Conservation (phyloP, 257 asterid species). For the Gentiana straminea region DNA sequence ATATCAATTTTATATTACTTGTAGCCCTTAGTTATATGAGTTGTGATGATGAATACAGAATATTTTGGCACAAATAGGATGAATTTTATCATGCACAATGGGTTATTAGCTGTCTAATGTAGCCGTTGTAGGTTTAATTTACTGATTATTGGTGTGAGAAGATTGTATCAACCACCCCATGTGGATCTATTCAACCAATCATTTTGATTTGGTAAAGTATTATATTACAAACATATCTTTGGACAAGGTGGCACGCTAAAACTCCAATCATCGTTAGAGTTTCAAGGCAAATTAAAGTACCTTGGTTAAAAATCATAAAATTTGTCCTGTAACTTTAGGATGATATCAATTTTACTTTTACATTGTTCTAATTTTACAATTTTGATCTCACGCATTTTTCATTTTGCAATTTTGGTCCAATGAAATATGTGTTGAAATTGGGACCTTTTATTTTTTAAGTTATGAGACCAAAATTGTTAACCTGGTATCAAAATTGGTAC, state of each 20-base stretch:
- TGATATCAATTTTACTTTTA: too few relatives aligned
- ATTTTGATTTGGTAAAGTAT: neutral
- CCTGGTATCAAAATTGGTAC: too few relatives aligned
- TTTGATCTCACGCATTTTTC: too few relatives aligned
- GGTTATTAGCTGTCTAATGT: slow-evolving; percentile 20
- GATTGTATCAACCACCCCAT: slow-evolving; percentile 10
- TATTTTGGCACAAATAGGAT: slow-evolving; percentile 8
- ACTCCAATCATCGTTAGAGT: too few relatives aligned
- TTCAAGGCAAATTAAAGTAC: too few relatives aligned
- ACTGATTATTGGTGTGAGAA: slow-evolving; percentile 5
- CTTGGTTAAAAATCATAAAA: too few relatives aligned
- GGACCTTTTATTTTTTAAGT: too few relatives aligned
- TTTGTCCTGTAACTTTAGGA: too few relatives aligned
- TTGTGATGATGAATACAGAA: slow-evolving; percentile 16
- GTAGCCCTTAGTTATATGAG: slow-evolving; percentile 4
- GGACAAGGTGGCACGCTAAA: neutral
- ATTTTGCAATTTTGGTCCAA: too few relatives aligned
- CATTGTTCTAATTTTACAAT: too few relatives aligned
- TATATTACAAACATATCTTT: neutral
- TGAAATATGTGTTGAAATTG: too few relatives aligned
- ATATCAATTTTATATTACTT: neutral
- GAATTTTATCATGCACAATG: neutral
- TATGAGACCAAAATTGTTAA: too few relatives aligned
- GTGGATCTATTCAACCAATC: neutral
- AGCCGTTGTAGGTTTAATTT: slow-evolving; percentile 12